phyloP scores from a whole-genome alignment of 441 rosid species.

The Rhodomyrtus psidioides region DNA sequence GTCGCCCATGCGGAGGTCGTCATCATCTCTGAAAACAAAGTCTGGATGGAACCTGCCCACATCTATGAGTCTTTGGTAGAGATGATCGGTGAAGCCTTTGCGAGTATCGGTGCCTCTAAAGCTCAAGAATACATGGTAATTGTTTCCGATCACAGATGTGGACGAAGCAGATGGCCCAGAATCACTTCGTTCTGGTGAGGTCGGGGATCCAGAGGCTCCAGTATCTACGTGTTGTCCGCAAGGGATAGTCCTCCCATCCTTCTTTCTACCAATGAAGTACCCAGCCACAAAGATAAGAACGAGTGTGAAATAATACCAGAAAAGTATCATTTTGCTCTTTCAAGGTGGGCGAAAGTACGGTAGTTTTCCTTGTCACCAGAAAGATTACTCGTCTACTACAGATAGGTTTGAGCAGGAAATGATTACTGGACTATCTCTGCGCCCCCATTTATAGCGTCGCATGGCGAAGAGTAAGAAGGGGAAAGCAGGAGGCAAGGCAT shows the following conservation, averaged over 20 bases:
- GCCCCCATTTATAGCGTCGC: background rate
- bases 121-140: background rate
- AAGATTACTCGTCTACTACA: background rate
- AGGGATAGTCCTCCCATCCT: background rate
- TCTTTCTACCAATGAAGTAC: background rate
- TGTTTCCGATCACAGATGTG: background rate
- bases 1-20: rapidly evolving
- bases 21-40: rapidly evolving
- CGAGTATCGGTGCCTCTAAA: background rate
- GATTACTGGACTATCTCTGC: background rate
- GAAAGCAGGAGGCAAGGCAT: too few species aligned
- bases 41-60: background rate
- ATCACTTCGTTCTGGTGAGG: background rate
- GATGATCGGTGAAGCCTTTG: background rate
- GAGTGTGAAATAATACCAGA: background rate
- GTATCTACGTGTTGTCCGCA: background rate
- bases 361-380: too few species aligned
- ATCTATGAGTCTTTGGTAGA: background rate
- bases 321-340: too few species aligned
- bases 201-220: too few species aligned
- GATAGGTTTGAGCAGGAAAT: background rate
- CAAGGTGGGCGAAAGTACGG: too few species aligned
- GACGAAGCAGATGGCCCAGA: background rate
- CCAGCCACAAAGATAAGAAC: background rate
- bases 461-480: background rate